phyloP scores from a whole-genome alignment of 2,329 filamentous ascomycete genomes.

The Metarhizium sp. region DNA sequence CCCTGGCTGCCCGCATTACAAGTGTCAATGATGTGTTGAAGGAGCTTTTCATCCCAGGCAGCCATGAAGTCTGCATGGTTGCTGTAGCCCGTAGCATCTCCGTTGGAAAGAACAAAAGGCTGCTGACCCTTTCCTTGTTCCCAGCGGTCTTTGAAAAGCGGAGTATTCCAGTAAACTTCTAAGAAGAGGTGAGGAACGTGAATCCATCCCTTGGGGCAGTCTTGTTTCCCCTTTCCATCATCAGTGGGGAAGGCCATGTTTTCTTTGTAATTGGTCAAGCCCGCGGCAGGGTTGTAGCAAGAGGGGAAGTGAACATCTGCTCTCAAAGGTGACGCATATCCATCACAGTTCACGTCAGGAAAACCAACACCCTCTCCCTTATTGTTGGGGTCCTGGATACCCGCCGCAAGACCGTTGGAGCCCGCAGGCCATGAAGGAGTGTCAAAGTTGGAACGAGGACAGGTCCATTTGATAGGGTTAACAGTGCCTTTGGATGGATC shows the following conservation, averaged over 20 bases:
- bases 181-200: slow-evolving; percentile 50
- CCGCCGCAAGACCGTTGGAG: slow-evolving; percentile 46
- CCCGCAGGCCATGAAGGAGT: slow-evolving; percentile 41
- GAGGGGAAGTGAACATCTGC: slow-evolving; percentile 64
- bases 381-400: slow-evolving; percentile 46
- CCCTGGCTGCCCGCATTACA: slow-evolving; percentile 51
- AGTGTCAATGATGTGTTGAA: slow-evolving; percentile 57
- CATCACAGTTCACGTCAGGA: slow-evolving; percentile 60
- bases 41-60: slow-evolving; percentile 57
- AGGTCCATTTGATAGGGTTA: slow-evolving; percentile 50
- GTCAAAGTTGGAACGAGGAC: slow-evolving; percentile 43
- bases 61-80: slow-evolving; percentile 66
- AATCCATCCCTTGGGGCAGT: slow-evolving; percentile 45
- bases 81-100: slow-evolving; percentile 61
- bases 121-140: slow-evolving; percentile 41
- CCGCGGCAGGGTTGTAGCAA: slow-evolving; percentile 59
- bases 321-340: slow-evolving; percentile 50
- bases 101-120: slow-evolving; percentile 61
- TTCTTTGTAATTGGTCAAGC: slow-evolving; percentile 48
- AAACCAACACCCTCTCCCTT: slow-evolving; percentile 53
- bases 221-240: slow-evolving; percentile 33
- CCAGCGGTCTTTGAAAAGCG: slow-evolving; percentile 42
- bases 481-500: slow-evolving; percentile 42
- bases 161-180: slow-evolving; percentile 53
- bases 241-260: slow-evolving; percentile 58